Percentiles rank a stretch among this genome's conserved stretches.
Conservation (phyloP, 78 protist genomes). For the Pigoraptor vietnamica region DNA sequence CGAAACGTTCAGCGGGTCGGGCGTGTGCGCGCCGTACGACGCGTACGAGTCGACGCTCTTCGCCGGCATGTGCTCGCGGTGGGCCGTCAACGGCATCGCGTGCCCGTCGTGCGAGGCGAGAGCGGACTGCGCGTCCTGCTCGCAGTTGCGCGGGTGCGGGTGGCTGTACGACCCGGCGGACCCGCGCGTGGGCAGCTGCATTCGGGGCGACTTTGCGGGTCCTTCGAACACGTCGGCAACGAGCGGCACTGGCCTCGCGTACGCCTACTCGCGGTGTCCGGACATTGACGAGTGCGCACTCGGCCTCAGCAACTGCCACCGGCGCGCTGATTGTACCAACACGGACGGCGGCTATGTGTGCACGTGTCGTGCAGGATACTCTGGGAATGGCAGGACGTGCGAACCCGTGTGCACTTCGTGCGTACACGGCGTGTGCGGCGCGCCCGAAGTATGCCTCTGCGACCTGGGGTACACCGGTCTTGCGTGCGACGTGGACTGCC, state of each 20-base stretch:
- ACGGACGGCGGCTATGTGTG: neutral
- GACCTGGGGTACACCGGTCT: neutral
- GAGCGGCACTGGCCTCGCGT: neutral
- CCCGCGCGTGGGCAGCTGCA: neutral
- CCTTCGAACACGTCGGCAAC: neutral
- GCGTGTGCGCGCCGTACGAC: neutral
- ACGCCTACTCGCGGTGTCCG: neutral
- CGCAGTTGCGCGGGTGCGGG: neutral
- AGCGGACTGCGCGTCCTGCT: neutral
- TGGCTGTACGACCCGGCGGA: neutral
- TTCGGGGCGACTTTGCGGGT: neutral
- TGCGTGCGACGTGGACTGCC: neutral
- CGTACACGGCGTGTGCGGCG: neutral
- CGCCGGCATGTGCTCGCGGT: neutral
- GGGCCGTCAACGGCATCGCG: neutral
- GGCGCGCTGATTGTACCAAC: neutral
- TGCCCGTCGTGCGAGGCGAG: neutral
- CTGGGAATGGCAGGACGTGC: neutral
- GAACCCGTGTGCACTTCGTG: neutral
- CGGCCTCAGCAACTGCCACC: neutral
- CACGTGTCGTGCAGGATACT: neutral
- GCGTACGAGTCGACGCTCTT: neutral
- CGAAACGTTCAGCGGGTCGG: neutral
- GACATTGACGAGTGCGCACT: slow-evolving; percentile 2
- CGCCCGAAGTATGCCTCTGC: neutral